Percentiles rank a stretch among this genome's conserved stretches.
These are phyloP conservation scores for Coemansia sp. DNA, from an alignment of 192 early-diverging fungal species.

Conservation along the genomic window DNA sequence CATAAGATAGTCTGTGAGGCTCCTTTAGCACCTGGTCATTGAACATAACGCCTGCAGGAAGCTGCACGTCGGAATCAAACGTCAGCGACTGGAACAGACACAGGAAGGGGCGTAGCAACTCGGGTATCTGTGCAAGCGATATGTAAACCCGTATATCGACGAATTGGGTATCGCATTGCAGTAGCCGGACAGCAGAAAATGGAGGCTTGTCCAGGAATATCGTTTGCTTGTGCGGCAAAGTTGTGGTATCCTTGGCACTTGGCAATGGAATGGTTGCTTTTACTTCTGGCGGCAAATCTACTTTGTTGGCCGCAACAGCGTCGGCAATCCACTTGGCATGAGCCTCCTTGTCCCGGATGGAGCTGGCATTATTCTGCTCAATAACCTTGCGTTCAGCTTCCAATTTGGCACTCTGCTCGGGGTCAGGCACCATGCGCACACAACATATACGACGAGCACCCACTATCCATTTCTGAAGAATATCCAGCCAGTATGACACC, in stretches of 20 bases:
- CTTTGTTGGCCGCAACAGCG: constrained; percentile 25
- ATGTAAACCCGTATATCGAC: constrained; percentile 58
- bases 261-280: constrained; percentile 56
- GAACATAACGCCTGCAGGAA: constrained; percentile 51
- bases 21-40: constrained; percentile 11
- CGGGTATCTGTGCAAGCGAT: constrained; percentile 55
- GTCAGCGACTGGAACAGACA: constrained; percentile 77
- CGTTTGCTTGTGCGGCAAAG: constrained; percentile 1
- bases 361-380: constrained; percentile 20
- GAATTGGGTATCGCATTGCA: constrained; percentile 69
- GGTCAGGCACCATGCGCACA: constrained; percentile 35
- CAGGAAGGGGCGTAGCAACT: constrained; percentile 63
- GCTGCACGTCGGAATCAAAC: constrained; percentile 57
- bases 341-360: constrained; percentile 25
- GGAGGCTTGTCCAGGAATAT: constrained; percentile 21
- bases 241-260: constrained; percentile 13
- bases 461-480: constrained; percentile 42
- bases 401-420: constrained; percentile 14
- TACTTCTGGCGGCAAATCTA: constrained; percentile 54
- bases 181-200: constrained; percentile 57
- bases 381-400: constrained; percentile 25
- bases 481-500: constrained; percentile 32
- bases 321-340: constrained; percentile 54
- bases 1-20: constrained; percentile 17
- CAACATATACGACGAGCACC: constrained; percentile 16